These are phyloP conservation scores for Xylaria sp. DNA, from an alignment of 2,329 filamentous ascomycete genomes.

Conservation along the genomic window DNA sequence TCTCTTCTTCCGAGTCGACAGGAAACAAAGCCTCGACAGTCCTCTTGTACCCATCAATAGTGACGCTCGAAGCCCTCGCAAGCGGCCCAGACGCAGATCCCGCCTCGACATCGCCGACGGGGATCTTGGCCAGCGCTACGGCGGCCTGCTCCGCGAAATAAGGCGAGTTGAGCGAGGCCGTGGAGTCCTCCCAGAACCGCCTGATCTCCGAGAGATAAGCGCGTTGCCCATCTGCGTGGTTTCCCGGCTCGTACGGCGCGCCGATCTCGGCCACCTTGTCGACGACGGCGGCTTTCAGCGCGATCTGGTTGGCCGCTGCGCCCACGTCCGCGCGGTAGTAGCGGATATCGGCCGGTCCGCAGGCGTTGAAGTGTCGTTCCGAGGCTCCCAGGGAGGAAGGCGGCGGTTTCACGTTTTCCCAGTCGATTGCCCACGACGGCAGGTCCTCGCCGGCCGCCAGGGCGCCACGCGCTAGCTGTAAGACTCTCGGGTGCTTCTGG, in stretches of 20 bases:
- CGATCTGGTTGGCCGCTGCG: slow-evolving; percentile 18
- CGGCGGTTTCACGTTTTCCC: slow-evolving; percentile 35
- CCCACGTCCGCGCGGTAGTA: slow-evolving; percentile 37
- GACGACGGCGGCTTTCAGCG: slow-evolving; percentile 37
- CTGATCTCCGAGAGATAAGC: slow-evolving; percentile 35
- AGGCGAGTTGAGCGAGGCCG: slow-evolving; percentile 35
- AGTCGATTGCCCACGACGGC: slow-evolving; percentile 42
- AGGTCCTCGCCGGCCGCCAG: neutral
- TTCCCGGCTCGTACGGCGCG: slow-evolving; percentile 17
- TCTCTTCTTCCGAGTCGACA: neutral
- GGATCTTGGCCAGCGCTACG: slow-evolving; percentile 40
- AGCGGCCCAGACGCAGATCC: slow-evolving; percentile 1
- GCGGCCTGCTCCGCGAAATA: slow-evolving; percentile 39
- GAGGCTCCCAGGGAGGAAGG: slow-evolving; percentile 21
- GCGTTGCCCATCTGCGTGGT: slow-evolving; percentile 21
- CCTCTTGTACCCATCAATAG: slow-evolving; percentile 34
- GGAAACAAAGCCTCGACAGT: slow-evolving; percentile 32
- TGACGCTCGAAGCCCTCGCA: slow-evolving; percentile 24
- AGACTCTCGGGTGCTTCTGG: slow-evolving; percentile 23
- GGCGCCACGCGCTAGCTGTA: slow-evolving; percentile 35
- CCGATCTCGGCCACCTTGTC: slow-evolving; percentile 34
- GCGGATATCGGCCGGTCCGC: slow-evolving; percentile 38
- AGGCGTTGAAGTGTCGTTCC: slow-evolving; percentile 38
- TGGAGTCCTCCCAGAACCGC: slow-evolving; percentile 39
- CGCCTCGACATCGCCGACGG: slow-evolving; percentile 37